Evolutionary conservation across 225 moss, liverwort and hornwort genomes (phyloP).

Genomic region (Polytrichum formosum): DNA sequence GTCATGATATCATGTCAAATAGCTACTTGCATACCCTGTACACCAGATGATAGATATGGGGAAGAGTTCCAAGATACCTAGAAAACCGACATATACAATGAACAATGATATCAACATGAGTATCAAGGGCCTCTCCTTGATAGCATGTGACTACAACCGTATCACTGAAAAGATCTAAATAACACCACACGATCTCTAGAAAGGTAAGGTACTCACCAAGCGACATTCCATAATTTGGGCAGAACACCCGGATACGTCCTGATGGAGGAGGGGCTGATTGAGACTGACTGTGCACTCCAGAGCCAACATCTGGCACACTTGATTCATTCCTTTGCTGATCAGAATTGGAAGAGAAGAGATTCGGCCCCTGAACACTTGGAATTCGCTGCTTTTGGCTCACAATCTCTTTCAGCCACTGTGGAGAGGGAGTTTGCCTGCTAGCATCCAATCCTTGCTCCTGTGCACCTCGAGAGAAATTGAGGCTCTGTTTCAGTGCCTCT

Average conservation of each 20-base stretch:
- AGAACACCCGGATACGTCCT: slow-evolving; percentile 63
- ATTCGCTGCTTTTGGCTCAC: slow-evolving; percentile 52
- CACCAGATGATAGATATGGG: too few species aligned
- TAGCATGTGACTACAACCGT: too few species aligned
- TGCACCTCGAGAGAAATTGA: slow-evolving; percentile 32
- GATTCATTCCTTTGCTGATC: slow-evolving; percentile 36
- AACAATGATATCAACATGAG: too few species aligned
- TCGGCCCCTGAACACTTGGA: slow-evolving; percentile 39
- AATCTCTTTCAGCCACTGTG: slow-evolving; percentile 68
- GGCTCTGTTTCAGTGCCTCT: slow-evolving; percentile 56
- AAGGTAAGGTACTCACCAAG: too few species aligned
- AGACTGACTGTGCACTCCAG: slow-evolving; percentile 28
- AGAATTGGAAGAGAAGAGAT: slow-evolving; percentile 35
- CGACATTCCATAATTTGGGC: slow-evolving; percentile 34
- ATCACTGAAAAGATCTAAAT: too few species aligned
- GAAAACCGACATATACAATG: too few species aligned
- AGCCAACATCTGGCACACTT: slow-evolving; percentile 31
- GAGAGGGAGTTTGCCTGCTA: slow-evolving; percentile 49
- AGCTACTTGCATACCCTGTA: too few species aligned
- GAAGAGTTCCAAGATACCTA: too few species aligned
- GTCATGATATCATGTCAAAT: too few species aligned
- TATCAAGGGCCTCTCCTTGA: too few species aligned
- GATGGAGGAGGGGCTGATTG: slow-evolving; percentile 35
- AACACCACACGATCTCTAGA: too few species aligned
- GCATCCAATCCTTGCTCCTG: slow-evolving; percentile 43